Conservation (phyloP, 2,329 filamentous ascomycete genomes). For the Diaporthe longicolla region DNA sequence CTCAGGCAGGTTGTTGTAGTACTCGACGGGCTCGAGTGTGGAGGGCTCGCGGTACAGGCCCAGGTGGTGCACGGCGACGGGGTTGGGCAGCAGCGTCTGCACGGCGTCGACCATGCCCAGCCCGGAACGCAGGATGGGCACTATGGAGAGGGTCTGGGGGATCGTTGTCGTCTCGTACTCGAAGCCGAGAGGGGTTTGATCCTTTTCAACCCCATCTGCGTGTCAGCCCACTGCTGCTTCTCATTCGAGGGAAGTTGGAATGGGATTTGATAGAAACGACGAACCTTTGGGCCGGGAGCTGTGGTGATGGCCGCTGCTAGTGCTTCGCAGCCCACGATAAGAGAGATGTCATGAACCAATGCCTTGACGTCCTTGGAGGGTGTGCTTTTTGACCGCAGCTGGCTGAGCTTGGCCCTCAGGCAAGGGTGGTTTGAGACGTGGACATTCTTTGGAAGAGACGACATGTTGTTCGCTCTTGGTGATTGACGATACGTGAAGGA, state of each 20-base stretch:
- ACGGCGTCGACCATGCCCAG: constrained; percentile 92
- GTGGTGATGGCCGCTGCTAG: constrained; percentile 74
- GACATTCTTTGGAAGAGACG: constrained; percentile 69
- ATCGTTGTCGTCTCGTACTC: constrained; percentile 77
- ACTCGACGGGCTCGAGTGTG: constrained; percentile 91
- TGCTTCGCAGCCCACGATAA: constrained; percentile 87
- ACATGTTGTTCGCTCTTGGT: constrained; percentile 45
- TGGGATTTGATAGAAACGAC: constrained; percentile 44
- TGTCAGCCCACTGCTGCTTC: constrained; percentile 19
- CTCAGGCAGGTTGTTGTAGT: constrained; percentile 97
- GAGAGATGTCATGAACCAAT: constrained; percentile 87
- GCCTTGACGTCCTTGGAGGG: constrained; percentile 82
- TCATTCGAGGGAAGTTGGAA: not conserved
- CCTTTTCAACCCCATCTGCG: constrained; percentile 61
- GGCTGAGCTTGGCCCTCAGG: constrained; percentile 88
- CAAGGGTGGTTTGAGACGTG: constrained; percentile 91
- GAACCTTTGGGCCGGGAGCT: constrained; percentile 74
- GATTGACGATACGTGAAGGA: not conserved
- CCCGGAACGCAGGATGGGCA: constrained; percentile 94
- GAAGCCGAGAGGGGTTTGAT: constrained; percentile 83
- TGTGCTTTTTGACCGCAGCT: constrained; percentile 82
- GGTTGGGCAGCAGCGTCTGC: constrained; percentile 83
- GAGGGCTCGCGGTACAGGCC: constrained; percentile 93
- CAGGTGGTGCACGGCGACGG: constrained; percentile 91
- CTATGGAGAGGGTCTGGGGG: constrained; percentile 80